Base-by-base conservation (phyloP, 305 asterid genomes). In the Plantago coronopus region DNA sequence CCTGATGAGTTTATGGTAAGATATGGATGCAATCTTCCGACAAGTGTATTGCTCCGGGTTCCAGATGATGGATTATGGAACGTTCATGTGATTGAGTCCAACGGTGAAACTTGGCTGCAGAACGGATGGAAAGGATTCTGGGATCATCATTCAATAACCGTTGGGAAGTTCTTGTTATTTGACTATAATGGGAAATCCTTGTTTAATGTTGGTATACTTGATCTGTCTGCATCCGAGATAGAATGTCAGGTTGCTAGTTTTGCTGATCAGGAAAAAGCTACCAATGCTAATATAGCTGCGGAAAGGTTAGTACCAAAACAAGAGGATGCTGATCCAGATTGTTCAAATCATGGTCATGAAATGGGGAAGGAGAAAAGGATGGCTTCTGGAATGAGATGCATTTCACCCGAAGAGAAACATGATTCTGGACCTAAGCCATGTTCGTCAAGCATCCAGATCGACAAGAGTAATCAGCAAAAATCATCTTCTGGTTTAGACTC, bases 121-220 rank as follows among this genome's bases (percentile, higher is more conserved):
- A 56, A 69, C 9, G 84, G 84, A 14, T 76, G 71, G 76, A 31
- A 27, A 31, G 61, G 63, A 29, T 76, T 79, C 40, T 40, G 16
- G 17, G 71, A 59, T 5, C 62, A 21, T 56, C 63, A 50, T 50
- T 70, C 76, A 0, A 17, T 71, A 13, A 25, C 37, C 17, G 14
- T 49, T 1, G 77, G 68, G 6, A 18, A 76, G 22, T 48, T 76
- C 18, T 17, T 79, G 17, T 18, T 66, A 7, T 73, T 79, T 44
- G 43, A 58, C 21, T 73, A 66, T 38, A 3, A 38, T 22, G 14
- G 31, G 2, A 68, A 48, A 22, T 27, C 59, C 8, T 38, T 14
- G 7, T 79, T 79, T 37, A 17, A 57, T 63, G 86, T 82, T 31
- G 7, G 47, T 16, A 65, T 79, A 42, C 77, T 64, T 67, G 74